These are phyloP conservation scores for Nicotiana benthamiana DNA, from an alignment of 257 asterid genomes.

Conservation along the genomic window DNA sequence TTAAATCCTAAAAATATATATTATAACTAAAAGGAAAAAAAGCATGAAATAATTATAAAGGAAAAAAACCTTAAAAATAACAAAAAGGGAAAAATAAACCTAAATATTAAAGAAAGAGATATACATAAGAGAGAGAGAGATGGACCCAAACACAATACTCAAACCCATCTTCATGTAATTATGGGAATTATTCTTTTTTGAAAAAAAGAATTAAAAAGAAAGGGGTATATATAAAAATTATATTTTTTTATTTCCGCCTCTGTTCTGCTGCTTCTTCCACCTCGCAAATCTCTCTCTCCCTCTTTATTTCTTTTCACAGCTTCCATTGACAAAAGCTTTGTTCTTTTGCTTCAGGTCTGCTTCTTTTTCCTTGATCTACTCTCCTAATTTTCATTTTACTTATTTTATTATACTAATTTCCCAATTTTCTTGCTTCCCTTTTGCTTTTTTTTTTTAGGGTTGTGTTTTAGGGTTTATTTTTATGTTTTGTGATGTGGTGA, in stretches of 20 bases:
- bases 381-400: background rate
- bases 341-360: conserved; percentile 21
- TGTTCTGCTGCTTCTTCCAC: conserved; percentile 27
- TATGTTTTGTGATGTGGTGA: background rate
- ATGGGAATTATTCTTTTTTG: background rate
- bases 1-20: background rate
- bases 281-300: conserved; percentile 28
- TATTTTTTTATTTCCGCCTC: conserved; percentile 15
- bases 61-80: background rate
- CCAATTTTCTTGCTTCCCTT: background rate
- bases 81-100: background rate
- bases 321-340: conserved; percentile 22
- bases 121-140: background rate
- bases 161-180: background rate
- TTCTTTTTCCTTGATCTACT: conserved; percentile 12
- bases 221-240: background rate
- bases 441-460: background rate
- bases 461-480: background rate
- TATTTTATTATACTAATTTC: background rate
- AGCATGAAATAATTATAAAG: background rate
- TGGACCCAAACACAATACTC: background rate
- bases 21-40: background rate
- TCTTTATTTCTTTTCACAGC: conserved; percentile 22
- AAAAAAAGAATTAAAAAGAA: background rate
- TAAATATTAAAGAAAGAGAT: background rate